Percentiles rank a stretch among this genome's conserved stretches.
Evolutionary conservation across 352 stramenopile species (phyloP).

Genomic region (Globisporangium nunn): DNA sequence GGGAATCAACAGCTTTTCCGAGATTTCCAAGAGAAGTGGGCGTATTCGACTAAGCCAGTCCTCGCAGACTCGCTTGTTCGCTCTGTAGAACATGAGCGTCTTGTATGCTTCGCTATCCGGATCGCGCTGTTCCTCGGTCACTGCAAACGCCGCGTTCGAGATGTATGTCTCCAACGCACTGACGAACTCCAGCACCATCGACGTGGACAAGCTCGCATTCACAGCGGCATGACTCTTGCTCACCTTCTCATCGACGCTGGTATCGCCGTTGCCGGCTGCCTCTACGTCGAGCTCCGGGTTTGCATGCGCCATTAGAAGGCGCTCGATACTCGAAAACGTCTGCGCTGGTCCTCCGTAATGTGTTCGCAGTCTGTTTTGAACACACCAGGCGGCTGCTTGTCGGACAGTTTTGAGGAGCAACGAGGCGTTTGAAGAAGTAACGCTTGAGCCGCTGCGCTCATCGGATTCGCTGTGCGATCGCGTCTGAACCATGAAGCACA

Average conservation of each 20-base stretch:
- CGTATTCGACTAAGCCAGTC: constrained; percentile 65
- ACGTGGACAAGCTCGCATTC: constrained; percentile 17
- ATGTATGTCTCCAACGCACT: constrained; percentile 43
- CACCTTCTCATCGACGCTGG: neutral
- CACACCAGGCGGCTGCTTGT: constrained; percentile 58
- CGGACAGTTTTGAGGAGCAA: constrained; percentile 27
- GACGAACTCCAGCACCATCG: constrained; percentile 51
- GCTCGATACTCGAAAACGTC: constrained; percentile 74
- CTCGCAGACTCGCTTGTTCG: constrained; percentile 62
- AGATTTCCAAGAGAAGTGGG: constrained; percentile 40
- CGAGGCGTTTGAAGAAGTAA: constrained; percentile 11
- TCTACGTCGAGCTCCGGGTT: neutral
- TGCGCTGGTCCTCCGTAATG: constrained; percentile 68
- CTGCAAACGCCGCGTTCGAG: constrained; percentile 18
- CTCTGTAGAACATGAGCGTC: constrained; percentile 42
- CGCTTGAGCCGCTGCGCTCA: neutral
- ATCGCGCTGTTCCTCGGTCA: constrained; percentile 16
- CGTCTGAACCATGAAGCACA: constrained; percentile 15
- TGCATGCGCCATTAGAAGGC: constrained; percentile 39
- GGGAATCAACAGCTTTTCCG: constrained; percentile 15
- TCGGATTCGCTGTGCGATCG: neutral
- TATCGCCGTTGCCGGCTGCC: neutral
- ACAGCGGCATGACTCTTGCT: neutral
- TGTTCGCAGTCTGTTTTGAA: constrained; percentile 66
- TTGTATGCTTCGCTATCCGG: constrained; percentile 43